Base-by-base conservation (phyloP, 2,329 filamentous ascomycete genomes). In the Chrysosporium queenslandicum region DNA sequence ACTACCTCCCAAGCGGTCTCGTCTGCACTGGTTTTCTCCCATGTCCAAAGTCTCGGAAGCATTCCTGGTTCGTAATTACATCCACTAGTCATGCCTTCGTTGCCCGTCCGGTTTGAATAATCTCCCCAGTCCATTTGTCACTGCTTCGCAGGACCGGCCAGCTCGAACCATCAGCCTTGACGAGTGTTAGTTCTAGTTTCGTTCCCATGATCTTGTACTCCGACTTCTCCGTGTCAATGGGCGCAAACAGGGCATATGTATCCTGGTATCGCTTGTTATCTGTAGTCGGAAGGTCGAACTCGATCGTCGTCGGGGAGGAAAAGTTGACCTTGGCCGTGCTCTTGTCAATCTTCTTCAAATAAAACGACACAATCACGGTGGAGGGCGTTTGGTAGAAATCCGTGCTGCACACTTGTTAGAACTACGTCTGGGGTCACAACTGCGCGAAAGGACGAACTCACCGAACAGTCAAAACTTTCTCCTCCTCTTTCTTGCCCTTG, bases 321-420 rank as follows among this genome's bases (percentile, higher is more conserved):
- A 97, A 91, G 21, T 78, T 74, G 42, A 97, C 78, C 58, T 79
- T 84, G 48, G 88, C 86, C 23, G 74, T 78, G 21, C 83, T 78
- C 71, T 91, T 94, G 71, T 90, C 82, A 62, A 98, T 95, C 74
- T 97, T 97, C 76, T 97, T 98, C 51, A 97, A 77, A 72, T 94
- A 98, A 60, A 96, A 85, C 7, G 87, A 92, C 1, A 86, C 90
- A 59, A 94, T 95, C 53, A 97, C 87, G 12, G 81, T 82, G 11
- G 80, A 79, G 2, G 85, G 75, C 1, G 92, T 97, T 70, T 98
- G 92, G 72, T 98, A 98, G 71, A 91, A 98, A 70, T 98, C 92
- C 65, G 86, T 82, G 55, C 85, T 86, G 62, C 40, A 47, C 49
- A 37, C 21, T 9, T 25, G 16, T 29, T 9, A 21, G 50, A 14